phyloP scores from a whole-genome alignment of 495 filamentous ascomycete species.

The Penicillium paxilli region DNA sequence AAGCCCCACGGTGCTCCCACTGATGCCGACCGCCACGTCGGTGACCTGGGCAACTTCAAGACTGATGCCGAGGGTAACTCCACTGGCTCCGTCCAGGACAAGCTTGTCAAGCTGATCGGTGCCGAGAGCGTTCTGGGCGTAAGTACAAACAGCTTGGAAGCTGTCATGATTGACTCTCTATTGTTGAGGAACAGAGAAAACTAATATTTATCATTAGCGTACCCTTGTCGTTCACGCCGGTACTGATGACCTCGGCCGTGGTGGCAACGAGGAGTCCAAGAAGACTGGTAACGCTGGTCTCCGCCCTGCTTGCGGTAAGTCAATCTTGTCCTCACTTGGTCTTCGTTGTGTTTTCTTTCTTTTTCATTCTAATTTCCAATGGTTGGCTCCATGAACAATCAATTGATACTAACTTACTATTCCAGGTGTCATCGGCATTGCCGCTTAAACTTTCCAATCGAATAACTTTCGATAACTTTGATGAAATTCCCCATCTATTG shows the following conservation, averaged over 20 bases:
- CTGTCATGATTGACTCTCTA: neutral
- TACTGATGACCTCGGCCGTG: conserved; percentile 93
- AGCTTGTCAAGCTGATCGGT: conserved; percentile 88
- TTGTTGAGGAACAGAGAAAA: neutral
- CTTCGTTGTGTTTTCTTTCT: neutral
- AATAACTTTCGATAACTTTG: conserved; percentile 1
- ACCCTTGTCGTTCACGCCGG: conserved; percentile 93
- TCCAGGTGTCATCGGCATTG: conserved; percentile 90
- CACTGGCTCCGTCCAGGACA: conserved; percentile 72
- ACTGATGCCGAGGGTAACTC: conserved; percentile 90
- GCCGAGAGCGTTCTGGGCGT: conserved; percentile 94
- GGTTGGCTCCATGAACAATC: no score
- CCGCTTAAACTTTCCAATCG: conserved; percentile 48
- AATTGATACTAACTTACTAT: conserved; percentile 1
- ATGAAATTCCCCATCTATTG: conserved; percentile 14
- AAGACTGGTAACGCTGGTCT: conserved; percentile 95
- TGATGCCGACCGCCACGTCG: conserved; percentile 86
- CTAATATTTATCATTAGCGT: conserved; percentile 54
- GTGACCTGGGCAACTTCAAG: conserved; percentile 95
- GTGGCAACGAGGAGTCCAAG: conserved; percentile 87
- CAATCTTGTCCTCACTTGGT: no score
- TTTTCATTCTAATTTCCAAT: no score
- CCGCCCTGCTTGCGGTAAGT: conserved; percentile 89
- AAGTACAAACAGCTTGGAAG: conserved; percentile 41
- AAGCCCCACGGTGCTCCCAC: conserved; percentile 88